Conservation (phyloP, 225 moss, liverwort and hornwort genomes). For the Asterella californica region DNA sequence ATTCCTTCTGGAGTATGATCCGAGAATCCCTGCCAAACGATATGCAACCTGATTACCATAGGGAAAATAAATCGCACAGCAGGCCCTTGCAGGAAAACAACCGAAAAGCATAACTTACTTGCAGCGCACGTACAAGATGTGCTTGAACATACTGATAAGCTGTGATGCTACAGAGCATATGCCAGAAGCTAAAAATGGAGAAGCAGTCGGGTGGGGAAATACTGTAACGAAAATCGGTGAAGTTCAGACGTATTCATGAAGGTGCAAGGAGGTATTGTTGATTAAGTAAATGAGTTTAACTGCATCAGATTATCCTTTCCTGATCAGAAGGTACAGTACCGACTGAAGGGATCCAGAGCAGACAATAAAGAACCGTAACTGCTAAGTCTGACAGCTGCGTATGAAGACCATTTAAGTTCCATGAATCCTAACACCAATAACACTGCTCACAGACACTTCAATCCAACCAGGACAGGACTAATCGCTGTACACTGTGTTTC, state of each 20-base stretch:
- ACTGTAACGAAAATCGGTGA: too few species aligned
- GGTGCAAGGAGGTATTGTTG: background rate
- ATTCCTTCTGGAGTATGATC: too few species aligned
- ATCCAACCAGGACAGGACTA: background rate
- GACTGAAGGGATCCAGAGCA: background rate
- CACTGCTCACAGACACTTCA: background rate
- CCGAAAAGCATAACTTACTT: background rate
- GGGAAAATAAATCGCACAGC: too few species aligned
- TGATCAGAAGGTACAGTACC: background rate
- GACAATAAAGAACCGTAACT: background rate
- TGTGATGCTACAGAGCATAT: too few species aligned
- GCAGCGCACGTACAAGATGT: background rate
- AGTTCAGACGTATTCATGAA: background rate
- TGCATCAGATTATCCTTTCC: background rate
- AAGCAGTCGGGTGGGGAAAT: too few species aligned
- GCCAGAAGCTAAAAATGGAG: too few species aligned
- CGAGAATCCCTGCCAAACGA: too few species aligned
- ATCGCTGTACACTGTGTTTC: background rate
- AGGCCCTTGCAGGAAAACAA: too few species aligned
- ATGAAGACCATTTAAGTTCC: background rate
- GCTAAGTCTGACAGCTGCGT: background rate
- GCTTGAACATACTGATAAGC: too few species aligned
- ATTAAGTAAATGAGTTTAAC: too few species aligned
- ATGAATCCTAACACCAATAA: background rate
- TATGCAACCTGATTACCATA: too few species aligned